Evolutionary conservation across 805 yeast species (phyloP), one percentile per base, ranked within the genome.

Genomic region (Ascoidea asiatica): DNA sequence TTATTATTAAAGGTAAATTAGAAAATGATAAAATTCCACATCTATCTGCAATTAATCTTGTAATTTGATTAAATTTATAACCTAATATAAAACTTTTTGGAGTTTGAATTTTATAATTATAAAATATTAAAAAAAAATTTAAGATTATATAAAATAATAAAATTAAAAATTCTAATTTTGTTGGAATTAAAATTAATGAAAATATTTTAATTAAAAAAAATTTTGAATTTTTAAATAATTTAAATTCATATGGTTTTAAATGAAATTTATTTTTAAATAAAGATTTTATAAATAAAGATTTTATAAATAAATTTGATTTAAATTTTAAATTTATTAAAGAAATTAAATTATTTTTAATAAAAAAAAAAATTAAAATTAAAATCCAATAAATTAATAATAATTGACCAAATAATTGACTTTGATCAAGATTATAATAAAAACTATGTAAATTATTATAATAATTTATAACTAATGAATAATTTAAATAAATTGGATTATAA

Each of bases 1-100:
- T 55, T 19, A 78, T 65, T 29, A 77, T 53, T 4, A 71, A 51
- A 0, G 92, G 90, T 48, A 79, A 51, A 38, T 65, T 64, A 1
- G 64, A 63, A 51, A 65, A 61, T 1, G 52, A 44, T n/a, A 57
- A 45, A 37, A 59, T 47, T 6, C 60, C 62, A 0, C 65, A 43
- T 55, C 74, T 62, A 5, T 63, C 67, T 4, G 73, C 71, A 41
- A 61, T 51, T 48, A 59, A 67, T 21, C 73, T 57, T 51, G 64
- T 52, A 50, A 66, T 54, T 11, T 72, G 70, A 33, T 52, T 50
- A 43, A 53, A 44, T 36, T 59, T 63, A 0, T 60, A 44, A 0
- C 49, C 50, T 46, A 61, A 72, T 1, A 71, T 54, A 5, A 72
- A 66, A 47, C 67, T 63, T 4, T 53, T 63, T n/a, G n/a, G n/a